These are phyloP conservation scores for Rhizopogon parksii DNA, from an alignment of 1,284 basidiomycete species.

Conservation along the genomic window DNA sequence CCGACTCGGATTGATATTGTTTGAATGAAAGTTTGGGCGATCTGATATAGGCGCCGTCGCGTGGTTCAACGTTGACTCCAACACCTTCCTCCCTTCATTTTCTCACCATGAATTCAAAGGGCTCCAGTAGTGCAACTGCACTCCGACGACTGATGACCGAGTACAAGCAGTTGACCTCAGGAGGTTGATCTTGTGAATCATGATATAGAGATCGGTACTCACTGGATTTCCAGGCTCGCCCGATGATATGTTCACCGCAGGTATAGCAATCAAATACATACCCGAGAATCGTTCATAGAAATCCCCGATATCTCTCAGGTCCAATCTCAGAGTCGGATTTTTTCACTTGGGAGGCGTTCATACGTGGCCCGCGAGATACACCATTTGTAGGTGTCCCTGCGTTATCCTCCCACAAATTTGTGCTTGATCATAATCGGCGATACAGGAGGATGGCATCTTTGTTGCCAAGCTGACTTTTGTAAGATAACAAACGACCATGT, in stretches of 20 bases:
- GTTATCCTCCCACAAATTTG: background rate
- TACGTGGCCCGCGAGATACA: slow-evolving; percentile 94
- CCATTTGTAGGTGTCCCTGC: slow-evolving; percentile 68
- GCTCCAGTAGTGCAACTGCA: slow-evolving; percentile 54
- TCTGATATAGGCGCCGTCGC: background rate
- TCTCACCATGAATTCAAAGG: slow-evolving; percentile 34
- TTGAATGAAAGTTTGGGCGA: too few relatives aligned
- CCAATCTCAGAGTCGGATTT: slow-evolving; percentile 94
- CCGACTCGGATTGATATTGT: too few relatives aligned
- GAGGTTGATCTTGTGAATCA: slow-evolving; percentile 35
- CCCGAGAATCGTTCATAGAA: slow-evolving; percentile 3
- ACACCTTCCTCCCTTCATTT: background rate
- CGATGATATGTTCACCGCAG: slow-evolving; percentile 91
- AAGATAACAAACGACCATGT: slow-evolving; percentile 29
- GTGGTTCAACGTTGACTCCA: background rate
- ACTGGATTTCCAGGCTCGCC: slow-evolving; percentile 58
- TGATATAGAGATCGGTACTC: background rate
- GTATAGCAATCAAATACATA: slow-evolving; percentile 32
- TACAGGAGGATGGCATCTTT: slow-evolving; percentile 93
- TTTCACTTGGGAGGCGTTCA: slow-evolving; percentile 97
- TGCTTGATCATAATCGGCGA: slow-evolving; percentile 2
- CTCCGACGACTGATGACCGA: slow-evolving; percentile 85
- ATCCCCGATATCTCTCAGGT: slow-evolving; percentile 37
- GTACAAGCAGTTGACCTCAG: slow-evolving; percentile 79
- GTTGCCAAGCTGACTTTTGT: slow-evolving; percentile 90